These are phyloP conservation scores for Kwoniella botswanensis DNA, from an alignment of 768 basidiomycete species.

Conservation along the genomic window DNA sequence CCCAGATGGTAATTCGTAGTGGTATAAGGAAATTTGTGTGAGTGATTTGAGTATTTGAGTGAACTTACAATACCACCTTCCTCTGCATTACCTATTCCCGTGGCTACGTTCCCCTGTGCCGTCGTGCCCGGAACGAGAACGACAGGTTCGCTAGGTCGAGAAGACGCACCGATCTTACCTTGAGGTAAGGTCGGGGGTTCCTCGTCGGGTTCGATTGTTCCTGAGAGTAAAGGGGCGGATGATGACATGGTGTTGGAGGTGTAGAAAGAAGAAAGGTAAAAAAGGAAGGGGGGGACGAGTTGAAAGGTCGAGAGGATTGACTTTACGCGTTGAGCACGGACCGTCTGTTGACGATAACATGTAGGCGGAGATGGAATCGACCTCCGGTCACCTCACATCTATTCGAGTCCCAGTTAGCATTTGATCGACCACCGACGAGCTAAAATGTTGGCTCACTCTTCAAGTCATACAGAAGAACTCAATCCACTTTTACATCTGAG, in stretches of 20 bases:
- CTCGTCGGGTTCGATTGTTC: slow-evolving; percentile 84
- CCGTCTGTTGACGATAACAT: background rate
- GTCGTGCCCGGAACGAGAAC: slow-evolving; percentile 47
- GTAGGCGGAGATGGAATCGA: background rate
- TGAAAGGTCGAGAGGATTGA: background rate
- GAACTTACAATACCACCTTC: slow-evolving; percentile 69
- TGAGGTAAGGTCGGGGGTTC: slow-evolving; percentile 39
- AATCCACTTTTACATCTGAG: no score
- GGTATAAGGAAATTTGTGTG: no score
- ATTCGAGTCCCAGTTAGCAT: no score
- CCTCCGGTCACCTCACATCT: background rate
- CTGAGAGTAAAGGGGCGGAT: slow-evolving; percentile 68
- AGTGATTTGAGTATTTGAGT: no score
- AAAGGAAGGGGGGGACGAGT: no score
- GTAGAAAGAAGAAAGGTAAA: background rate
- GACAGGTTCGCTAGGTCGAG: slow-evolving; percentile 55
- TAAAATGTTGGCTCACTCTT: no score
- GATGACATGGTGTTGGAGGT: slow-evolving; percentile 35
- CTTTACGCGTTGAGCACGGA: slow-evolving; percentile 2
- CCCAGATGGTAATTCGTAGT: no score
- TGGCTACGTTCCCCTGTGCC: slow-evolving; percentile 32
- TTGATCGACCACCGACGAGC: no score
- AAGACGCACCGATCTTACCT: slow-evolving; percentile 55
- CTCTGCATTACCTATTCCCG: slow-evolving; percentile 69
- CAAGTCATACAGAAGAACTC: no score